phyloP scores from a whole-genome alignment of 2,329 filamentous ascomycete genomes.

The Ilyonectria mors-panacis region DNA sequence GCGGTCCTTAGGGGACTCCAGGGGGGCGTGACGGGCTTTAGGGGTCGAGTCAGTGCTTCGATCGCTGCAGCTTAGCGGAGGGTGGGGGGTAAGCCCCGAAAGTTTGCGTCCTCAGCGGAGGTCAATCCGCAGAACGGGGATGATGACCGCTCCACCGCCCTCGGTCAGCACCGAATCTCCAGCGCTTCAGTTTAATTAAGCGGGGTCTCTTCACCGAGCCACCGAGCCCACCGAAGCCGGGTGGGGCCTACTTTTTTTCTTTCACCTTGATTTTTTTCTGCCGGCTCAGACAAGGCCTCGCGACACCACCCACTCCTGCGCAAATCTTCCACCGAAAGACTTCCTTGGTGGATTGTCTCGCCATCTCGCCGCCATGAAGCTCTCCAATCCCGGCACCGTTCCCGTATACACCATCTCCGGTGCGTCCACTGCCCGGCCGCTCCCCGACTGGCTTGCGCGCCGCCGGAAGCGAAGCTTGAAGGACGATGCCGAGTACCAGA shows the following conservation, averaged over 20 bases:
- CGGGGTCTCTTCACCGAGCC: constrained; percentile 38
- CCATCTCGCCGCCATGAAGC: constrained; percentile 73
- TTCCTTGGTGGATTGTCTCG: constrained; percentile 32
- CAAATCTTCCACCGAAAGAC: constrained; percentile 37
- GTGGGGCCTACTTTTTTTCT: constrained; percentile 44
- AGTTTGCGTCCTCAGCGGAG: not conserved
- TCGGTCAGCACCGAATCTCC: constrained; percentile 32
- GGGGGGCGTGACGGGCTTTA: constrained; percentile 21
- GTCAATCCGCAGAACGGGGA: constrained; percentile 1
- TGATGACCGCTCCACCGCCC: constrained; percentile 8
- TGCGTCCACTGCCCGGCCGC: constrained; percentile 85
- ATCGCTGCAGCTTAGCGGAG: constrained; percentile 18
- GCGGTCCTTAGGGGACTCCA: constrained; percentile 20
- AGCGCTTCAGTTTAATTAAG: constrained; percentile 6
- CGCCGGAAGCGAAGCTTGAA: constrained; percentile 93
- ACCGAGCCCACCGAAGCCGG: constrained; percentile 39
- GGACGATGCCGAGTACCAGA: constrained; percentile 92
- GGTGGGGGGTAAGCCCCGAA: constrained; percentile 9
- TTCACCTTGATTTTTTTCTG: constrained; percentile 51
- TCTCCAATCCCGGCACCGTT: constrained; percentile 85
- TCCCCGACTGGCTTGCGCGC: constrained; percentile 95
- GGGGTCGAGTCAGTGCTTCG: constrained; percentile 15
- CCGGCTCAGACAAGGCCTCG: constrained; percentile 24
- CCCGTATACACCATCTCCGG: constrained; percentile 97
- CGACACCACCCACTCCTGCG: constrained; percentile 23